Evolutionary conservation across 2,329 filamentous ascomycete genomes (phyloP).

Genomic region (Scedosporium apiospermum): DNA sequence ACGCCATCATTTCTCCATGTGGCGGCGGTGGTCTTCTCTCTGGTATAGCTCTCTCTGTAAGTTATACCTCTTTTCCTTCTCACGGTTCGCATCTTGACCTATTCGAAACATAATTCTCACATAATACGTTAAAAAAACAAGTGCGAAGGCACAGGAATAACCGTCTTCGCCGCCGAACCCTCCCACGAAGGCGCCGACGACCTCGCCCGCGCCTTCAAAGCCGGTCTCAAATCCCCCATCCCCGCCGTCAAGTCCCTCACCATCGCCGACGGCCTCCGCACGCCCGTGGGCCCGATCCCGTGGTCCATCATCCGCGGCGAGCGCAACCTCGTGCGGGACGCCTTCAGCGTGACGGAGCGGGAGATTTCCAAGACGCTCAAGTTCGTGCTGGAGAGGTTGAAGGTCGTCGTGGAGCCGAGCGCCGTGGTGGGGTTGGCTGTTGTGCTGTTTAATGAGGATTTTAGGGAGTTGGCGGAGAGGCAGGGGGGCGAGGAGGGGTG

Average conservation of each 20-base stretch:
- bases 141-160: constrained; percentile 56
- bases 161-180: constrained; percentile 83
- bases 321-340: constrained; percentile 55
- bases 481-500: constrained; percentile 67
- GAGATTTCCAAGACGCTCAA: constrained; percentile 71
- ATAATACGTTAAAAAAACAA: background rate
- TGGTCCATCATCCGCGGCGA: constrained; percentile 67
- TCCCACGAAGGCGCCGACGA: constrained; percentile 78
- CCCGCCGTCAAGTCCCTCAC: constrained; percentile 64
- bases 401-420: constrained; percentile 84
- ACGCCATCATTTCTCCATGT: constrained; percentile 73
- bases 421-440: constrained; percentile 77
- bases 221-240: constrained; percentile 47
- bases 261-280: constrained; percentile 81
- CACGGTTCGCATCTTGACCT: too few species aligned
- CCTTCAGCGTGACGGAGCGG: constrained; percentile 69
- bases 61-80: background rate
- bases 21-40: constrained; percentile 84
- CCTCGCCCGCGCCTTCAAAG: constrained; percentile 58
- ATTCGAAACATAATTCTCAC: background rate
- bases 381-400: constrained; percentile 77
- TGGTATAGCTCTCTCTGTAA: constrained; percentile 58
- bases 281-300: constrained; percentile 66
- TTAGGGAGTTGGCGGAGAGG: constrained; percentile 57
- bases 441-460: constrained; percentile 77